Evolutionary conservation across 352 stramenopile genomes (phyloP).

Genomic region (Pythium rhizo-oryzae): DNA sequence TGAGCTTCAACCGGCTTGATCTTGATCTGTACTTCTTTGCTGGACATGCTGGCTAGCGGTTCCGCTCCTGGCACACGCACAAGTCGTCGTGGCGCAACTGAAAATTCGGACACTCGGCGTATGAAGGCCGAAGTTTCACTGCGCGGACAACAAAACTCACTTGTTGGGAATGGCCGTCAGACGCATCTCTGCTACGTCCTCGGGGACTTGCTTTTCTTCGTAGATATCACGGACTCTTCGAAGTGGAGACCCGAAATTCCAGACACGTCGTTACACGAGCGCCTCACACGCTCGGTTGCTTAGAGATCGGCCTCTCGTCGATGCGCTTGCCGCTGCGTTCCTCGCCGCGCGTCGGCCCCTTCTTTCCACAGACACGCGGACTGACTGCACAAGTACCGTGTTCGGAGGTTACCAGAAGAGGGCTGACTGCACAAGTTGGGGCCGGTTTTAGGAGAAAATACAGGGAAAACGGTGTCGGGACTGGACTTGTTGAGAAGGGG

Average conservation of each 20-base stretch:
- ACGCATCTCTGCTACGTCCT: not conserved
- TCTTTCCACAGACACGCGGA: not conserved
- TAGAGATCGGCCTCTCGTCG: not conserved
- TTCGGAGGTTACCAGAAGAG: too few species aligned
- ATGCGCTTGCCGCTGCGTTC: too few species aligned
- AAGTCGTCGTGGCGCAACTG: not conserved
- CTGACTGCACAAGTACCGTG: not conserved
- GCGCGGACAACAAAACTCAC: not conserved
- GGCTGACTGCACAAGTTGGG: not conserved
- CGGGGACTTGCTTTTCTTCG: not conserved
- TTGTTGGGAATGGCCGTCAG: not conserved
- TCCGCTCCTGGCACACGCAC: not conserved
- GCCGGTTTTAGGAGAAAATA: conserved; percentile 7
- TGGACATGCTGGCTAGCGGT: too few species aligned
- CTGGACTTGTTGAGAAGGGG: not conserved
- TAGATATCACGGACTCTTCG: conserved; percentile 3
- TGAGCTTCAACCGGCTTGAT: too few species aligned
- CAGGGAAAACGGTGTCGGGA: not conserved
- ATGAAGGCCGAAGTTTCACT: not conserved
- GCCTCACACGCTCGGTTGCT: conserved; percentile 4
- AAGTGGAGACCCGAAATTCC: conserved; percentile 2
- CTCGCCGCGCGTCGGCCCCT: too few species aligned
- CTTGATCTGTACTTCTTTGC: too few species aligned
- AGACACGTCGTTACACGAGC: not conserved
- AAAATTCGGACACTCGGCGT: not conserved